phyloP scores from a whole-genome alignment of 2,329 filamentous ascomycete species.

The Zalaria obscura region DNA sequence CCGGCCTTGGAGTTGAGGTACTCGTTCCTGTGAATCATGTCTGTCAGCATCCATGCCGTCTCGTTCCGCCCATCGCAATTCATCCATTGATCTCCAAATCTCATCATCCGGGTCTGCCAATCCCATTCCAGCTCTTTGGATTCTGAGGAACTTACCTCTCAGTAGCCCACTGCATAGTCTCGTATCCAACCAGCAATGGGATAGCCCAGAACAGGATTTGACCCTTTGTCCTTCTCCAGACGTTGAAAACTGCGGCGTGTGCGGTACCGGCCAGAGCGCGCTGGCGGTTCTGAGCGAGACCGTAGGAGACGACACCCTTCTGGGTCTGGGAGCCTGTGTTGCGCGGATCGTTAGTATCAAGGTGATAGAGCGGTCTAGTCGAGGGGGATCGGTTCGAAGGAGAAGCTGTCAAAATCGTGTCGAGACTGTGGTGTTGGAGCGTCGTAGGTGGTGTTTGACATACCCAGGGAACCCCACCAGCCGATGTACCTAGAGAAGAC shows the following conservation, averaged over 20 bases:
- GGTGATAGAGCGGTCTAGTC: not conserved
- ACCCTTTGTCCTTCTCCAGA: constrained; percentile 67
- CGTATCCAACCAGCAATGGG: constrained; percentile 65
- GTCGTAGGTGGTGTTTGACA: constrained; percentile 23
- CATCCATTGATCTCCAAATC: not conserved
- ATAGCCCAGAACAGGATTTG: constrained; percentile 86
- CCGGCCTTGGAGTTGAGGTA: constrained; percentile 71
- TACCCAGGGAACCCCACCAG: constrained; percentile 62
- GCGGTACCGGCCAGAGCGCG: constrained; percentile 65
- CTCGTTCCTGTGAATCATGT: constrained; percentile 45
- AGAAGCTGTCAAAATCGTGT: constrained; percentile 2
- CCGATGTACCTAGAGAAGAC: constrained; percentile 49
- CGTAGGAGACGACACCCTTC: constrained; percentile 54
- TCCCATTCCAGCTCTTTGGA: not conserved
- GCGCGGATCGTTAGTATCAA: constrained; percentile 8
- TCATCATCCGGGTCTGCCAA: not conserved
- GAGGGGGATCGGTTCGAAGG: constrained; percentile 1
- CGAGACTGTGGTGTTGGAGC: not conserved
- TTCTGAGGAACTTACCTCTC: constrained; percentile 52
- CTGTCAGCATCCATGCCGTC: constrained; percentile 5
- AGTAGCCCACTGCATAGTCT: constrained; percentile 77
- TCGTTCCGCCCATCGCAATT: not conserved
- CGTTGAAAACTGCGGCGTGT: constrained; percentile 87
- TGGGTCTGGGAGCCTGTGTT: constrained; percentile 34
- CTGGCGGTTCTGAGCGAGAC: constrained; percentile 76